Percentiles rank a stretch among this genome's conserved stretches.
Evolutionary conservation across 2,329 filamentous ascomycete species (phyloP).

Genomic region (Epichloe gansuensis): DNA sequence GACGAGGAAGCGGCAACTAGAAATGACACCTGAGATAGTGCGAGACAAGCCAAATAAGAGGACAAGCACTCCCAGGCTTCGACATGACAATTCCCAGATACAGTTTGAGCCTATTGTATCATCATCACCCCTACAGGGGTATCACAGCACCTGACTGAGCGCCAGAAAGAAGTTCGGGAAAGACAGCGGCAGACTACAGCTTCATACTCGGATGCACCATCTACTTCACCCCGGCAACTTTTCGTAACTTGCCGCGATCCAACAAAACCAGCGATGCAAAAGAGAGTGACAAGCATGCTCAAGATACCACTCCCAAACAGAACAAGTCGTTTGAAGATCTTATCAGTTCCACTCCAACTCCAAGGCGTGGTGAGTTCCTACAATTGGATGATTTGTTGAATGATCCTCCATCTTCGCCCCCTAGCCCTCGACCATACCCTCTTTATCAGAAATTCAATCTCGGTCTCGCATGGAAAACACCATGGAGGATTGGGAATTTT

Average conservation of each 20-base stretch:
- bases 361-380: slow-evolving; percentile 40
- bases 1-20: slow-evolving; percentile 17
- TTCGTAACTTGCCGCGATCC: slow-evolving; percentile 10
- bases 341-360: slow-evolving; percentile 49
- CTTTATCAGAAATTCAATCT: slow-evolving; percentile 40
- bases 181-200: slow-evolving; percentile 54
- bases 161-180: slow-evolving; percentile 66
- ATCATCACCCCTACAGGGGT: slow-evolving; percentile 39
- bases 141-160: slow-evolving; percentile 66
- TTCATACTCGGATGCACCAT: slow-evolving; percentile 57
- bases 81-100: slow-evolving; percentile 75
- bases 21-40: slow-evolving; percentile 15
- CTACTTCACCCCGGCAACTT: slow-evolving; percentile 28
- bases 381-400: slow-evolving; percentile 36
- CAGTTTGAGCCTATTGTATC: slow-evolving; percentile 60
- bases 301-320: slow-evolving; percentile 34
- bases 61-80: slow-evolving; percentile 38
- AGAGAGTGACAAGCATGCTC: slow-evolving; percentile 13
- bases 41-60: slow-evolving; percentile 15
- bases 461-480: slow-evolving; percentile 26
- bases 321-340: slow-evolving; percentile 35
- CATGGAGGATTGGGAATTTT: slow-evolving; percentile 39
- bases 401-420: slow-evolving; percentile 47
- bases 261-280: slow-evolving; percentile 6
- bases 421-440: slow-evolving; percentile 40